Conservation (phyloP, 2,329 filamentous ascomycete species). For the Cryphonectria parasitica region DNA sequence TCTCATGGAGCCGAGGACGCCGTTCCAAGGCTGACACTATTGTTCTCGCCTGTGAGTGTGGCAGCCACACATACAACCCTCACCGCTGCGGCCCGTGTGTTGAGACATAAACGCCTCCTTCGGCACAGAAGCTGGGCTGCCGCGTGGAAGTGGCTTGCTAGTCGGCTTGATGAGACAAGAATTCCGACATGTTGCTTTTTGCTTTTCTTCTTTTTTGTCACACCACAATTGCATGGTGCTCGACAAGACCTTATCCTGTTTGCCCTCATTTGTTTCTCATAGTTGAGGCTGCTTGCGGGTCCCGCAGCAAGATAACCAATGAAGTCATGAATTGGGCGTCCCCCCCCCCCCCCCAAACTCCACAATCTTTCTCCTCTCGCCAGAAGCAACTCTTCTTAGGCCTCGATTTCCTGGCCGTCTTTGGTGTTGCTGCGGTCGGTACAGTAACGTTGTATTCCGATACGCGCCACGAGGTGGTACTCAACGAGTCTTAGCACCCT, state of each 20-base stretch:
- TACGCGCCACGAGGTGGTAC: neutral
- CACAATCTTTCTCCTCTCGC: neutral
- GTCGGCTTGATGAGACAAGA: neutral
- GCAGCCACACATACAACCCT: neutral
- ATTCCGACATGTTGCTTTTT: neutral
- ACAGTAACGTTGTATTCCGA: constrained; percentile 1
- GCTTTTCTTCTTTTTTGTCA: neutral
- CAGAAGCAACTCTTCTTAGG: neutral
- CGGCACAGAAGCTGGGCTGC: neutral
- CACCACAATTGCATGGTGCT: neutral
- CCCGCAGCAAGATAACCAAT: neutral
- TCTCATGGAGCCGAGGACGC: neutral
- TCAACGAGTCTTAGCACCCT: neutral
- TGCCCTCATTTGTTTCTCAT: neutral
- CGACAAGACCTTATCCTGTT: neutral
- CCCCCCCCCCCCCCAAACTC: neutral
- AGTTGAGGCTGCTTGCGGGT: neutral
- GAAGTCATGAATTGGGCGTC: neutral
- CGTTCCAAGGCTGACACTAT: neutral
- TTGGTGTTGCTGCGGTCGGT: neutral
- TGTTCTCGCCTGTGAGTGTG: neutral
- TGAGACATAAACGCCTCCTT: constrained; percentile 5
- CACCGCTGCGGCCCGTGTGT: neutral
- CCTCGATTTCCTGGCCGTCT: neutral
- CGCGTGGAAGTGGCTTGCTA: neutral